Base-by-base conservation (phyloP, 2,329 filamentous ascomycete species). In the Dendryphion nanum region DNA sequence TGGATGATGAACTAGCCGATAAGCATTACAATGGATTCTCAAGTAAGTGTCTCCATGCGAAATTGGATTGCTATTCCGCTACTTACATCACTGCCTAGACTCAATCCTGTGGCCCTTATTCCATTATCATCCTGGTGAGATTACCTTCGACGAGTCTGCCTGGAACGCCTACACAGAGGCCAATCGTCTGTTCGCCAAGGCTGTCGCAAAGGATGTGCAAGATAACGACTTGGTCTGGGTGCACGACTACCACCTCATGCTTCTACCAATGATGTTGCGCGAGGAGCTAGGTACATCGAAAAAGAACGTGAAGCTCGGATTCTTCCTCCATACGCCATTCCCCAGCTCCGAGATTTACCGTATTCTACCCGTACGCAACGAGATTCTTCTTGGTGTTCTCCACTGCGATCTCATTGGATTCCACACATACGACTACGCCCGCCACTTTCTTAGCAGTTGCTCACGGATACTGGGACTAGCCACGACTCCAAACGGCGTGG, bases 371-470 rank as follows among this genome's bases (percentile, higher is more conserved):
- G 91, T 97, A 19, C 82, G 93, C 47, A 89, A 95, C 63, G 84
- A 89, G 57, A 82, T 97, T 35, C 78, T 98, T 30, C 77, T 85
- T 33, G 90, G 93, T 39, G 82, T 97, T 26, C 76, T 98, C 21
- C 86, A 95, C 63, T 95, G 91, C 72, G 93, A 97, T 63, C 74
- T 98, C 42, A 89, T 97, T 60, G 93, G 93, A 20, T 97, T 98
- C 74, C 93, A 98, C 69, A 98, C 93, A 18, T 97, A 96, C 71
- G 91, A 97, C 70, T 98, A 98, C 61, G 91, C 90, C n/a, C 81
- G 93, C 36, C 93, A 98, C 69, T 98, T 97, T 72, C 72, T 98
- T 51, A 95, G 89, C 71, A 91, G 87, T 62, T 97, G 93, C 71
- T 91, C 89, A n/a, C 85, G 91, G 49, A 93, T 97, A 51, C 76